Conservation (phyloP, 441 rosid species). For the Arabidopsis hybrid region DNA sequence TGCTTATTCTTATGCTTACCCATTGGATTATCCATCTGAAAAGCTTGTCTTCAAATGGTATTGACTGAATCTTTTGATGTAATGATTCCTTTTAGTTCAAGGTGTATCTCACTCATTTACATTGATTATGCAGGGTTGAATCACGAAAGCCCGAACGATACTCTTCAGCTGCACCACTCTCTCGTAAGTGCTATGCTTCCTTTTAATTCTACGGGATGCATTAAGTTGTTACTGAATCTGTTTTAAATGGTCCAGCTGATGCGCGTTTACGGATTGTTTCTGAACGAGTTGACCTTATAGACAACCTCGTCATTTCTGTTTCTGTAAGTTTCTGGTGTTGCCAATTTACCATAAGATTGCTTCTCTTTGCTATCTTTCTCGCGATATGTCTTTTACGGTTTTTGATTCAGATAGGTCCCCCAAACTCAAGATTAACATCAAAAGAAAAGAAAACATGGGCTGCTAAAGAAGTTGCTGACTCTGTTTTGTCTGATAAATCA, state of each 20-base stretch:
- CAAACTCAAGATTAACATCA: slow-evolving; percentile 72
- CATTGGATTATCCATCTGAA: slow-evolving; percentile 63
- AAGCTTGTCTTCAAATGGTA: slow-evolving; percentile 86
- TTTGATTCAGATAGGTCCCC: slow-evolving; percentile 93
- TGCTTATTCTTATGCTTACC: slow-evolving; percentile 82
- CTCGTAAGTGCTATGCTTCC: slow-evolving; percentile 62
- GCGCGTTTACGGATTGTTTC: slow-evolving; percentile 91
- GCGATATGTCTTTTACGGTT: slow-evolving; percentile 44
- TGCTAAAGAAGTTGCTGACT: slow-evolving; percentile 90
- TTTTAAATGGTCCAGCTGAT: slow-evolving; percentile 67
- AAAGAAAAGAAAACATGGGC: slow-evolving; percentile 85
- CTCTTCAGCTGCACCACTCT: slow-evolving; percentile 94
- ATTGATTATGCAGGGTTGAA: slow-evolving; percentile 73
- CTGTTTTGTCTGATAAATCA: slow-evolving; percentile 91
- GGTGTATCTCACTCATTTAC: neutral
- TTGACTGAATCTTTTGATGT: neutral
- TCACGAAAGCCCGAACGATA: slow-evolving; percentile 97
- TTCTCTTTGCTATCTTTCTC: slow-evolving; percentile 16
- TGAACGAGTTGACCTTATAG: slow-evolving; percentile 84
- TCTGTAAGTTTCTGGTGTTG: slow-evolving; percentile 53
- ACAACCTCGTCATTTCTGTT: slow-evolving; percentile 87
- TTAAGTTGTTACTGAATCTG: slow-evolving; percentile 35
- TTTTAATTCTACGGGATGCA: slow-evolving; percentile 1
- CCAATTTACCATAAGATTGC: slow-evolving; percentile 23
- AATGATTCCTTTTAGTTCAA: slow-evolving; percentile 7